Base-by-base conservation (phyloP, 2,329 filamentous ascomycete genomes). In the Hymenotorrendiella dingleyae region DNA sequence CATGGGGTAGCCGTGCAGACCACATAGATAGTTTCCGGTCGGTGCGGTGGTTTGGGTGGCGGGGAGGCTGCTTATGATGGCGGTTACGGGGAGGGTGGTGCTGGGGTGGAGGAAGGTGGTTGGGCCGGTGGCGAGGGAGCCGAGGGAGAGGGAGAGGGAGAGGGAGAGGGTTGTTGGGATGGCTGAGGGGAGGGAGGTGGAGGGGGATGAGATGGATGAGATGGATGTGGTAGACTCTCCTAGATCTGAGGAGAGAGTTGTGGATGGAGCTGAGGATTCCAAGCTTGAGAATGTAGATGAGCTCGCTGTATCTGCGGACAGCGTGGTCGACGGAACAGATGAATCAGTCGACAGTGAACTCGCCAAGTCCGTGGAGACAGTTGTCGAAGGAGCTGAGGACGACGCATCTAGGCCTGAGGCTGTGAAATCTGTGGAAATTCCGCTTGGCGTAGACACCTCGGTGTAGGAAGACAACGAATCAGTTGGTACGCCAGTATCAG, bases 1-100 rank as follows among this genome's bases (percentile, higher is more conserved):
- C 3, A 56, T 51, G 4, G 62, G 54, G 44, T 53, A 36, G 30
- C 64, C 65, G 23, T 60, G 58, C 9, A 68, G 57, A 34, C 64
- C 65, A 49, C 65, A 68, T 53, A 67, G 64, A 40, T 19, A 46
- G 50, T 16, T 45, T 43, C 7, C 52, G 46, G 22, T 45, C 46
- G 57, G 56, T n/a, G 56, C 53, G 20, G 56, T 50, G 39, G 48
- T 24, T 6, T 14, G n/a, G 22, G 22, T 16, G 10, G 4, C 30
- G 30, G 32, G 16, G 14, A 19, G 9, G 4, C 22, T 28, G 11
- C 29, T 19, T n/a, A 40, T 23, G 11, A 21, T 21, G 5, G 21
- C 30, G 10, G 26, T 21, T 12, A 16, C 26, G 4, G 24, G 5
- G 14, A 28, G 9, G 7, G 22, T 16, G 4, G 23, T 19, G 2